A percentile compares a stretch with the other conserved stretches of the same genome.
phyloP scores from a whole-genome alignment of 2,329 filamentous ascomycete species.

The Colletotrichum liriopes region DNA sequence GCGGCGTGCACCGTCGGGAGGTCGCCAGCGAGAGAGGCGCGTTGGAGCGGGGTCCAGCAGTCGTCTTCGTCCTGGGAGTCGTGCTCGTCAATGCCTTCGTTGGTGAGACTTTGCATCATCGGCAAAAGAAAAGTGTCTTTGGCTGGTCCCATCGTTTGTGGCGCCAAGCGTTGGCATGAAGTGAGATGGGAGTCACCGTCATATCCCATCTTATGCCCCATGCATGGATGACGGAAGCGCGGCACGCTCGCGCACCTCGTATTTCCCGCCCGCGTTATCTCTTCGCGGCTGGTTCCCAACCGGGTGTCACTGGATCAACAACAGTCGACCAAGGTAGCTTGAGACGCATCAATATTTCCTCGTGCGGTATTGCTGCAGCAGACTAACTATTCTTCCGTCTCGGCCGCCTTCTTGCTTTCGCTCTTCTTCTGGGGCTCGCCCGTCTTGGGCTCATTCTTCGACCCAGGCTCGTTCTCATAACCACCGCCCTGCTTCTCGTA shows the following conservation, averaged over 20 bases:
- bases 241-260: conserved; percentile 5
- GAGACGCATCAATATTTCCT: background rate
- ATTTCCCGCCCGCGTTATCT: background rate
- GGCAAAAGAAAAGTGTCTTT: background rate
- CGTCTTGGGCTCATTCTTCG: conserved; percentile 55
- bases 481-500: conserved; percentile 59
- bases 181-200: background rate
- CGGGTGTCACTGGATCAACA: background rate
- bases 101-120: background rate
- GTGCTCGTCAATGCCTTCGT: background rate
- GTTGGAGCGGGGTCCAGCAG: conserved; percentile 55
- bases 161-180: background rate
- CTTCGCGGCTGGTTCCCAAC: background rate
- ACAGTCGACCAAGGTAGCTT: background rate
- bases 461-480: conserved; percentile 58
- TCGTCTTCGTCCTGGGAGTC: conserved; percentile 47
- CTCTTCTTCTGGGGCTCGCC: conserved; percentile 49
- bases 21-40: conserved; percentile 52
- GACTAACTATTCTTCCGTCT: conserved; percentile 23
- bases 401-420: conserved; percentile 45
- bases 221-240: conserved; percentile 8
- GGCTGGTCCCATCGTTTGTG: background rate
- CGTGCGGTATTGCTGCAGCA: background rate
- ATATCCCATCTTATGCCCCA: background rate
- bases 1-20: conserved; percentile 46